Conservation (phyloP, 257 asterid genomes). For the Penstemon eatonii region DNA sequence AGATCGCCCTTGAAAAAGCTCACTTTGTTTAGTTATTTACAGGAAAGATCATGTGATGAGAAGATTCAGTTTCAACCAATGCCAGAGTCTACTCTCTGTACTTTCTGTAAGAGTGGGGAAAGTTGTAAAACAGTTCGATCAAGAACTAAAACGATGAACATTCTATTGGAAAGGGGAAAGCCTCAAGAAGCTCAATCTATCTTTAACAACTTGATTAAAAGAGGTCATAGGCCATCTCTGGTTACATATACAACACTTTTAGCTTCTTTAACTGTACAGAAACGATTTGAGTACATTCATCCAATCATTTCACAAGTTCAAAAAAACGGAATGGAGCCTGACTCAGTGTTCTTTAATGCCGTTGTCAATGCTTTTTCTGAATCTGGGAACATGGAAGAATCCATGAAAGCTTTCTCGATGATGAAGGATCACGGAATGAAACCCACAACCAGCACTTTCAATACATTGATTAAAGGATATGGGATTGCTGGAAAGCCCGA, state of each 20-base stretch:
- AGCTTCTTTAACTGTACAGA: slow-evolving; percentile 63
- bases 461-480: slow-evolving; percentile 69
- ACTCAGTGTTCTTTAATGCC: slow-evolving; percentile 62
- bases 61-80: slow-evolving; percentile 40
- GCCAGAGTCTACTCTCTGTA: slow-evolving; percentile 46
- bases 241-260: slow-evolving; percentile 72
- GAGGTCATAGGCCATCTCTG: slow-evolving; percentile 71
- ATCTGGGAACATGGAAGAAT: slow-evolving; percentile 74
- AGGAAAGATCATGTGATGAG: slow-evolving; percentile 43
- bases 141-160: slow-evolving; percentile 61
- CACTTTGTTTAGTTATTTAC: slow-evolving; percentile 17
- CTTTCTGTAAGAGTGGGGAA: slow-evolving; percentile 48
- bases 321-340: slow-evolving; percentile 50
- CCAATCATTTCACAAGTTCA: slow-evolving; percentile 52
- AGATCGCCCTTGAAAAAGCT: too few relatives aligned
- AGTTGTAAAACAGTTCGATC: slow-evolving; percentile 55
- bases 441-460: slow-evolving; percentile 61
- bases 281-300: slow-evolving; percentile 49
- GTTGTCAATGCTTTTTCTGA: slow-evolving; percentile 73
- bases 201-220: slow-evolving; percentile 54
- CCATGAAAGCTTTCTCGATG: slow-evolving; percentile 50
- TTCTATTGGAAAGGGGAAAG: slow-evolving; percentile 51
- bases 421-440: slow-evolving; percentile 64
- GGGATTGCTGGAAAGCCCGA: slow-evolving; percentile 71
- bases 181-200: slow-evolving; percentile 49